A percentile compares a stretch with the other conserved stretches of the same genome.
These are phyloP conservation scores for Irpex rosettiformis DNA, from an alignment of 1,284 basidiomycete species.

Conservation along the genomic window DNA sequence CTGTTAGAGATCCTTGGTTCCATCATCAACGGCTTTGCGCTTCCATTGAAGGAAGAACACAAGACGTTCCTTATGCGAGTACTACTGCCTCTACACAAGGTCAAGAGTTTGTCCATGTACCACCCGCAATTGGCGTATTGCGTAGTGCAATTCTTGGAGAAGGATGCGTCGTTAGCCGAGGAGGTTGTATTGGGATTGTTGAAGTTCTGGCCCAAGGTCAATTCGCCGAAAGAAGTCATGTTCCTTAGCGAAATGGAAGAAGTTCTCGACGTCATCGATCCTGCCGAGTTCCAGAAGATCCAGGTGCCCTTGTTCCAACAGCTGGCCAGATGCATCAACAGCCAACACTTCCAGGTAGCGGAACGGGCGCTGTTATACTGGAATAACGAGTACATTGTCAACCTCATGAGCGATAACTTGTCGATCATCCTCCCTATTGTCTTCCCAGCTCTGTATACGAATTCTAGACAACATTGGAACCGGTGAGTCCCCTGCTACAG, in stretches of 20 bases:
- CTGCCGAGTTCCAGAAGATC: conserved; percentile 95
- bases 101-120: conserved; percentile 94
- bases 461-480: conserved; percentile 99
- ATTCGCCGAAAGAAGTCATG: conserved; percentile 99
- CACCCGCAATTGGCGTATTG: conserved; percentile 99
- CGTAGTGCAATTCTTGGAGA: conserved; percentile 98
- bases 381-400: conserved; percentile 99
- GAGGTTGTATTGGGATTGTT: conserved; percentile 95
- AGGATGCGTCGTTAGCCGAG: conserved; percentile 90
- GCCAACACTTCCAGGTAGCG: conserved; percentile 99
- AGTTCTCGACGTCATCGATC: conserved; percentile 97
- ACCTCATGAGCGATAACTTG: conserved; percentile 97
- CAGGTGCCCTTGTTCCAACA: conserved; percentile 94
- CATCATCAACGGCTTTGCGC: conserved; percentile 99
- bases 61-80: conserved; percentile 96
- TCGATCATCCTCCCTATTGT: conserved; percentile 90
- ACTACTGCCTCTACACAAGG: conserved; percentile 97
- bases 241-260: conserved; percentile 99
- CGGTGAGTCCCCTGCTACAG: conserved; percentile 51
- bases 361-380: conserved; percentile 93
- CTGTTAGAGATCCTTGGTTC: conserved; percentile 97
- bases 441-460: conserved; percentile 96
- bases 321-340: conserved; percentile 95
- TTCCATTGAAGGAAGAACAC: conserved; percentile 99
- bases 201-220: conserved; percentile 99